phyloP scores from a whole-genome alignment of 2,329 filamentous ascomycete genomes.

The Lasiodiplodia sp. region DNA sequence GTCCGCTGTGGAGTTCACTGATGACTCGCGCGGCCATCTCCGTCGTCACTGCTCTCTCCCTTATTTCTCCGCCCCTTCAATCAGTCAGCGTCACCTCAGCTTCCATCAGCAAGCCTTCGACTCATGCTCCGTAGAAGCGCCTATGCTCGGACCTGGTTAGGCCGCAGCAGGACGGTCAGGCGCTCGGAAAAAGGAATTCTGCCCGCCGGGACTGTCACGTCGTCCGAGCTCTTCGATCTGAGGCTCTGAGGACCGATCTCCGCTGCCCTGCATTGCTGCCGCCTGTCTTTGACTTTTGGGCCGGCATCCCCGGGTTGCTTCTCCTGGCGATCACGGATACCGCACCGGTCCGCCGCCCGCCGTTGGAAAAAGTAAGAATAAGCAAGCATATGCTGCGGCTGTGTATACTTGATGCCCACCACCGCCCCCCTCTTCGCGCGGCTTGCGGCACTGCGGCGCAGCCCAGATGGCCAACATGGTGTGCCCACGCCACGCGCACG shows the following conservation, averaged over 20 bases:
- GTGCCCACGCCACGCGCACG: not conserved
- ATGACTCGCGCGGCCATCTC: not conserved
- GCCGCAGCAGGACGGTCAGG: not conserved
- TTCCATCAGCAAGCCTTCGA: not conserved
- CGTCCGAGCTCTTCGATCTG: slow-evolving; percentile 3
- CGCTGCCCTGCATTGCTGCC: slow-evolving; percentile 8
- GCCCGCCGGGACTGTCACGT: not conserved
- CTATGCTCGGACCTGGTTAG: not conserved
- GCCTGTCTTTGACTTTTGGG: not conserved
- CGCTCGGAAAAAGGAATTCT: not conserved
- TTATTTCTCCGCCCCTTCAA: not conserved
- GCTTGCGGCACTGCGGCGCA: not conserved
- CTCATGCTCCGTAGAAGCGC: slow-evolving; percentile 10
- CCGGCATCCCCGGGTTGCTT: slow-evolving; percentile 29
- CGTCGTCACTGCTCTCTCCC: not conserved
- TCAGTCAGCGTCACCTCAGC: not conserved
- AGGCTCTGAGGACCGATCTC: slow-evolving; percentile 11
- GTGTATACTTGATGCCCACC: not conserved
- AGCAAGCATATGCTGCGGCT: not conserved
- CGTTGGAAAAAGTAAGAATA: not conserved
- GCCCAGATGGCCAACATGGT: not conserved
- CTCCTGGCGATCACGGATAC: not conserved
- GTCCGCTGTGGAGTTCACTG: slow-evolving; percentile 7
- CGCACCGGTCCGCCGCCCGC: not conserved
- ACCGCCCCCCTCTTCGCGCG: not conserved